These are phyloP conservation scores for Aspergillus sp. DNA, from an alignment of 2,329 filamentous ascomycete species.

Conservation along the genomic window DNA sequence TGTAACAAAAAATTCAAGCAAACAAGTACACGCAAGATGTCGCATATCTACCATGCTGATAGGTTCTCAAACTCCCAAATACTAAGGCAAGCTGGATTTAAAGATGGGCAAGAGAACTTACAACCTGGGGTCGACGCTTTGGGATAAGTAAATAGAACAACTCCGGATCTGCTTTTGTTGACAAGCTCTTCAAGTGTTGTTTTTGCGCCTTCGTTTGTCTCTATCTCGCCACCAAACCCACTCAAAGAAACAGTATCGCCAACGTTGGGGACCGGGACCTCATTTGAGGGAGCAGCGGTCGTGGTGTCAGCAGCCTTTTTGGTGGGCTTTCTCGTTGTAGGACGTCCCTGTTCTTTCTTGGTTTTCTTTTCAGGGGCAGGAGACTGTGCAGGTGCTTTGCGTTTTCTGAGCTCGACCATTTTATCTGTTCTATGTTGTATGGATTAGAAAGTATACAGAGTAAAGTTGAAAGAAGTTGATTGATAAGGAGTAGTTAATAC, in stretches of 20 bases:
- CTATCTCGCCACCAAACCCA: constrained; percentile 59
- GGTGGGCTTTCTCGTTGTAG: background rate
- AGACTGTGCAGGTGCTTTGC: constrained; percentile 46
- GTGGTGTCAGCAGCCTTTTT: constrained; percentile 2
- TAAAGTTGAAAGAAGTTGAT: too few relatives aligned
- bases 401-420: constrained; percentile 55
- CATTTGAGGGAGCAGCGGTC: constrained; percentile 7
- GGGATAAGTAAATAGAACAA: constrained; percentile 92
- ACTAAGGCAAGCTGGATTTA: background rate
- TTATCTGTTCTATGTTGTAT: background rate
- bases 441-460: background rate
- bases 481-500: too few relatives aligned
- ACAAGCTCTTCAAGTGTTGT: constrained; percentile 73
- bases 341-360: constrained; percentile 17
- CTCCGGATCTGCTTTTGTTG: constrained; percentile 71
- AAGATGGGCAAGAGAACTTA: constrained; percentile 43
- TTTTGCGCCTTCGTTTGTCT: constrained; percentile 75
- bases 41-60: background rate
- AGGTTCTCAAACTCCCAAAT: background rate
- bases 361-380: constrained; percentile 29
- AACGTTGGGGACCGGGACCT: constrained; percentile 20
- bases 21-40: background rate
- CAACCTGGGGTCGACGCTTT: constrained; percentile 91
- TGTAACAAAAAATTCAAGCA: background rate
- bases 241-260: constrained; percentile 49